Evolutionary conservation across 352 stramenopile species (phyloP).

Genomic region (Phytophthora pluvialis): DNA sequence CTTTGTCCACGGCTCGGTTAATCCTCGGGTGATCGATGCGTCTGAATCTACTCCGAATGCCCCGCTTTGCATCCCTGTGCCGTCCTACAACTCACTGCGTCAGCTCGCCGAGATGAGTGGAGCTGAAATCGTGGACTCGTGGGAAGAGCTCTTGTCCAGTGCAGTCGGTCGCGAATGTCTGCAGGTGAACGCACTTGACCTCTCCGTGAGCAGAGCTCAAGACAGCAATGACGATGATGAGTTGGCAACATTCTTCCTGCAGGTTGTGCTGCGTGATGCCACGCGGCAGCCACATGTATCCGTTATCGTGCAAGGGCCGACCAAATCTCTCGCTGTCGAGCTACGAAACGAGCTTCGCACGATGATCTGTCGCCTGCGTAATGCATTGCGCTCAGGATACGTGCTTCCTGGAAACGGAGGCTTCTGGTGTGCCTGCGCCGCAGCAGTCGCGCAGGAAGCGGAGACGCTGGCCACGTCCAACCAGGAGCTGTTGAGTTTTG

Average conservation of each 20-base stretch:
- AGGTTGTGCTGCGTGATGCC: conserved; percentile 2
- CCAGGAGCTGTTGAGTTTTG: conserved; percentile 19
- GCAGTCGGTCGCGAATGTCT: conserved; percentile 25
- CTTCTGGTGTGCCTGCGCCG: conserved; percentile 37
- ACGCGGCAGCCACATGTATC: conserved; percentile 17
- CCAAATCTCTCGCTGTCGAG: conserved; percentile 27
- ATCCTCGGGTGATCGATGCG: conserved; percentile 12
- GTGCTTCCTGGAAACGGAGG: conserved; percentile 33
- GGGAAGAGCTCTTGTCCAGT: conserved; percentile 33
- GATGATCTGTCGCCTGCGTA: conserved; percentile 30
- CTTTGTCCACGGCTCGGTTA: conserved; percentile 32
- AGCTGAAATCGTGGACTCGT: conserved; percentile 34
- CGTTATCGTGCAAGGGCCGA: conserved; percentile 32
- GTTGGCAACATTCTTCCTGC: conserved; percentile 18
- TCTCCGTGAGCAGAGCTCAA: conserved; percentile 13
- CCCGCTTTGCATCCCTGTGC: conserved; percentile 31
- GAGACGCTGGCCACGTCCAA: neutral
- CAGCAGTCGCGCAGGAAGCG: conserved; percentile 14
- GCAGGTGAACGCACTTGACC: conserved; percentile 13
- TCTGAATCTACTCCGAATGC: conserved; percentile 9
- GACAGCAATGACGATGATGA: conserved; percentile 20
- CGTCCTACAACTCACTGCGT: conserved; percentile 15
- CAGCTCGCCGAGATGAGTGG: conserved; percentile 36
- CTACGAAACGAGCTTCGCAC: conserved; percentile 20
- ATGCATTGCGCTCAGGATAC: conserved; percentile 25